Evolutionary conservation across 805 yeast species (phyloP), one percentile per base, ranked within the genome.

Genomic region (Scheffersomyces stipitis): DNA sequence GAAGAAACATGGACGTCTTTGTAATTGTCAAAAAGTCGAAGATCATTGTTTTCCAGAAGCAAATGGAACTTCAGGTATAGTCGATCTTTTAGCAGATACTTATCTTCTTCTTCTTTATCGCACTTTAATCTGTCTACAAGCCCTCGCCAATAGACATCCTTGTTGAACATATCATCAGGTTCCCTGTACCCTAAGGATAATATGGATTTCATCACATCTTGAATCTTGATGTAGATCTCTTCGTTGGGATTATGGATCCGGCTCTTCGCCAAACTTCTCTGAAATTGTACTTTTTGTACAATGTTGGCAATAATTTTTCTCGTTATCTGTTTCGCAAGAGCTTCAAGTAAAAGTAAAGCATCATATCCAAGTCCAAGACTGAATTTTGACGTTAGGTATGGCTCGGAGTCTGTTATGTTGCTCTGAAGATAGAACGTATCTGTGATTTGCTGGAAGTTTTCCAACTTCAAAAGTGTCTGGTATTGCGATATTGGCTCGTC

Each of bases 61-160:
- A n/a, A n/a, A n/a, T n/a, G n/a, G n/a, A n/a, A n/a, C n/a, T n/a
- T n/a, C n/a, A n/a, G n/a, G n/a, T n/a, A n/a, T n/a, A n/a, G n/a
- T n/a, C n/a, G n/a, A 17, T 14, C 33, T 20, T 27, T 15, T 10
- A 26, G 22, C 35, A 26, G 18, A 12, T 14, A 26, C 5, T n/a
- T n/a, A n/a, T n/a, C n/a, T n/a, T n/a, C n/a, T n/a, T 42, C 46
- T 7, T 18, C 18, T 10, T 39, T 39, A 3, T 37, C 36, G 8
- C 34, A 7, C 1, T 29, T 33, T 4, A 37, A 24, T n/a, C 44
- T 18, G 9, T 12, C 15, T 30, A 26, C 33, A 10, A 40, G 8
- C 17, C 30, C 34, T 3, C 33, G 34, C 45, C 45, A 44, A 31
- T 33, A 37, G 15, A 30, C 15, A 16, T 34, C 28, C 45, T 41